Evolutionary conservation across 345 rosid genomes (phyloP).

Genomic region (Citrus unshiu): DNA sequence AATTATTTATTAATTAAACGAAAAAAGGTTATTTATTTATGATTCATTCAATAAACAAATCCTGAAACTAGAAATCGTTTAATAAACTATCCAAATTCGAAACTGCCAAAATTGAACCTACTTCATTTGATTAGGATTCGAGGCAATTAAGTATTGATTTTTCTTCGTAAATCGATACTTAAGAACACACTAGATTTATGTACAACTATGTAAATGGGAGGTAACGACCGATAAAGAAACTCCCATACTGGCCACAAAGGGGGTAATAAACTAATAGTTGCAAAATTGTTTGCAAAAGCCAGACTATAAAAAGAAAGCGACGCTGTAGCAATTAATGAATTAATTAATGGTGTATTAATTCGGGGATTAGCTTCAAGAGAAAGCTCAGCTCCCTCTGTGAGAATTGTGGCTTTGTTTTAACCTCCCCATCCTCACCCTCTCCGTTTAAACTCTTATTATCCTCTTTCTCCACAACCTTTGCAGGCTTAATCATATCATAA

Average conservation of each 20-base stretch:
- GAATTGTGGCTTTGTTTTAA: constrained; percentile 54
- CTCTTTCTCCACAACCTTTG: constrained; percentile 16
- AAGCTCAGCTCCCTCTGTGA: constrained; percentile 72
- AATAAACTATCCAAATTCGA: too few relatives aligned
- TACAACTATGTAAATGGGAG: not conserved
- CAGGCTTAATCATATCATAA: constrained; percentile 50
- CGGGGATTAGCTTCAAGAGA: constrained; percentile 84
- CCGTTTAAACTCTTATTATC: constrained; percentile 1
- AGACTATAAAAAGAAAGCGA: not conserved
- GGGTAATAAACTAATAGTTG: not conserved
- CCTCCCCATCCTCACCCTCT: not conserved
- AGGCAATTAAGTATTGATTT: not conserved
- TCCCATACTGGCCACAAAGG: not conserved
- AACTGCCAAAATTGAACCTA: too few relatives aligned
- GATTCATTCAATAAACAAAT: too few relatives aligned
- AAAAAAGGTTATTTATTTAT: too few relatives aligned
- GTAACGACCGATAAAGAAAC: not conserved
- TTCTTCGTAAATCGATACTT: not conserved
- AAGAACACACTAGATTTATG: not conserved
- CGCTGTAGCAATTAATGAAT: too few relatives aligned
- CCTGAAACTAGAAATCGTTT: too few relatives aligned
- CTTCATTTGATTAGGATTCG: too few relatives aligned
- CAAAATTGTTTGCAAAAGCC: not conserved
- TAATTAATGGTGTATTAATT: constrained; percentile 57
- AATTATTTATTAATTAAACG: too few relatives aligned